Base-by-base conservation (phyloP, 768 basidiomycete genomes). In the Cyclocybe cylindracea region DNA sequence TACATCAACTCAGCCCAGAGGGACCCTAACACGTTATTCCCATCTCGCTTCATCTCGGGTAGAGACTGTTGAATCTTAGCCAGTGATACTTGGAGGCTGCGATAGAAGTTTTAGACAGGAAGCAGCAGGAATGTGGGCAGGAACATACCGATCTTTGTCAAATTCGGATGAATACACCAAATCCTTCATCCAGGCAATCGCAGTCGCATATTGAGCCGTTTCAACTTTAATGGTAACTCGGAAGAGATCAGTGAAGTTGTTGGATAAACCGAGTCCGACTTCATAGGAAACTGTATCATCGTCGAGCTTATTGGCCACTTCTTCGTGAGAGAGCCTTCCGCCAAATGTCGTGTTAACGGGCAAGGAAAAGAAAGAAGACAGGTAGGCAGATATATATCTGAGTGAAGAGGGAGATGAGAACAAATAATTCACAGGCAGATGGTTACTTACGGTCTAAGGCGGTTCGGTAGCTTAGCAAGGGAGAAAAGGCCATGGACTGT, bases 221-320 rank as follows among this genome's bases (percentile, higher is more conserved):
- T 96, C 91, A 4, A 98, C 96, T 69, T 91, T 91, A 68, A 99
- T 80, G 56, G 76, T 82, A 49, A 97, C 72, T 10, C 86, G 82
- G 46, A 92, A 65, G 14, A 78, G 78, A 61, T 99, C 94, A 5
- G 84, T 72, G 64, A 95, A 94, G n/a, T 72, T 65, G 45, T 75
- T 75, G 13, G 77, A 75, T 55, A 85, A 64, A 10, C 92, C 92
- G 7, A 91, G 75, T 19, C 77, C 77, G 50, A 80, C 80, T 49
- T 89, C 87, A 64, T 98, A 97, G 2, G 83, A 84, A 19, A 98
- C 92, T 0, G 97, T 98, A 58, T 91, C 88, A 66, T 94, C 80
- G 61, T 97, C 94, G 2, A 99, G 83, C 55, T 83, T 82, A 68
- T 95, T 87, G 54, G 98, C 80, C 24, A 98, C 97, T 49, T 95